Evolutionary conservation across 169 alveolate genomes (phyloP).

Genomic region (Eimeria maxima): DNA sequence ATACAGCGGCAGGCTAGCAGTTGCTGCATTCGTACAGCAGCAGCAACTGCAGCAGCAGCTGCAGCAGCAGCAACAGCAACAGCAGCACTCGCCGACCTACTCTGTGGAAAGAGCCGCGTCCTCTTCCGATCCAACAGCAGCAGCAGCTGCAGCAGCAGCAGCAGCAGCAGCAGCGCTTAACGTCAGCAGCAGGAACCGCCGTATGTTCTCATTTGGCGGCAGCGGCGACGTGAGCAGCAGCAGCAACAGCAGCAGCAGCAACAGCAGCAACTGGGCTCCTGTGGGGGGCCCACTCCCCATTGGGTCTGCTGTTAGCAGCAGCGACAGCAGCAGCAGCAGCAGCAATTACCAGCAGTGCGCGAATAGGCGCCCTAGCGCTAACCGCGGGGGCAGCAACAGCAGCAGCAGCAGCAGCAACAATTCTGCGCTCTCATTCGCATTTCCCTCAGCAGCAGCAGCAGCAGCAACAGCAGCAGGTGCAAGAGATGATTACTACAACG

Average conservation of each 20-base stretch:
- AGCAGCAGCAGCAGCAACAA: constrained; percentile 43
- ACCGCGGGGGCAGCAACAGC: constrained; percentile 40
- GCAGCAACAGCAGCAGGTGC: constrained; percentile 25
- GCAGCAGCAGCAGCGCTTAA: constrained; percentile 40
- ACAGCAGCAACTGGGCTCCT: constrained; percentile 35
- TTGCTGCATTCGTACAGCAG: constrained; percentile 45
- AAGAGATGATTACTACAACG: background rate
- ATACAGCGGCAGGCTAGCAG: background rate
- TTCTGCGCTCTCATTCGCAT: background rate
- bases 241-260: constrained; percentile 53
- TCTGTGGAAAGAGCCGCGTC: background rate
- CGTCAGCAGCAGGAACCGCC: constrained; percentile 10
- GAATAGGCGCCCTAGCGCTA: background rate
- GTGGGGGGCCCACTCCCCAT: background rate
- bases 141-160: constrained; percentile 69
- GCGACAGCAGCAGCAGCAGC: constrained; percentile 44
- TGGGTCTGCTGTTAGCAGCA: constrained; percentile 21
- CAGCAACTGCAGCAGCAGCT: constrained; percentile 59
- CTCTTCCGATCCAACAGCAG: constrained; percentile 31
- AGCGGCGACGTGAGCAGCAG: constrained; percentile 11
- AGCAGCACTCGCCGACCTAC: constrained; percentile 46
- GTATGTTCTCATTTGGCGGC: background rate
- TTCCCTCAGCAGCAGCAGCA: constrained; percentile 5
- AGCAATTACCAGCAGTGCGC: background rate
- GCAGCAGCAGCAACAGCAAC: constrained; percentile 38